Evolutionary conservation across 257 asterid genomes (phyloP).

Genomic region (Rauvolfia tetraphylla): DNA sequence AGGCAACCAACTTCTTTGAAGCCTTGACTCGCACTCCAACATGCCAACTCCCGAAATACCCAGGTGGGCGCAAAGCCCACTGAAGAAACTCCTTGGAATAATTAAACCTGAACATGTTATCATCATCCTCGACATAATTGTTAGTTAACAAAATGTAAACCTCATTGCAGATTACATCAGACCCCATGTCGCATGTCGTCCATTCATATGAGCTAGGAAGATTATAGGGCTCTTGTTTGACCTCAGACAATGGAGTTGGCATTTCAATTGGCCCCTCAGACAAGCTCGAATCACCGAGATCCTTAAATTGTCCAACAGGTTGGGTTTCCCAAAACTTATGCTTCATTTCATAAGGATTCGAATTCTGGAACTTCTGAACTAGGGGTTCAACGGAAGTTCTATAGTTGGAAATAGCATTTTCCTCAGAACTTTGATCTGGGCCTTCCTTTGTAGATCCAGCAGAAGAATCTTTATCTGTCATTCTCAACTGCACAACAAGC

Average conservation of each 20-base stretch:
- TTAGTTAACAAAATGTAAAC: slow-evolving; percentile 62
- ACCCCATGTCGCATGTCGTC: slow-evolving; percentile 73
- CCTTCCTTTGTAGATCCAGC: slow-evolving; percentile 36
- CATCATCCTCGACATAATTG: slow-evolving; percentile 82
- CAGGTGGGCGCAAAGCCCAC: slow-evolving; percentile 91
- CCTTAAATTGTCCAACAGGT: slow-evolving; percentile 89
- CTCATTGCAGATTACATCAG: slow-evolving; percentile 69
- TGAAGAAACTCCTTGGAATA: slow-evolving; percentile 83
- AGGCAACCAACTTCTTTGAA: slow-evolving; percentile 79
- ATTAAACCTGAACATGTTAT: slow-evolving; percentile 80
- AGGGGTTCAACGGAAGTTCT: slow-evolving; percentile 30
- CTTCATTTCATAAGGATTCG: slow-evolving; percentile 31
- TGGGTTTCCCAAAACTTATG: slow-evolving; percentile 95
- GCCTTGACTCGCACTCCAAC: slow-evolving; percentile 78
- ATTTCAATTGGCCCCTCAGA: slow-evolving; percentile 83
- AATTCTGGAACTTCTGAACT: slow-evolving; percentile 37
- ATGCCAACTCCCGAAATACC: slow-evolving; percentile 71
- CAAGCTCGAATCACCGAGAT: slow-evolving; percentile 58
- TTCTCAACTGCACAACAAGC: slow-evolving; percentile 13
- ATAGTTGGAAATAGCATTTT: slow-evolving; percentile 27
- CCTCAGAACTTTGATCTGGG: slow-evolving; percentile 31
- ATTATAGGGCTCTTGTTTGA: slow-evolving; percentile 82
- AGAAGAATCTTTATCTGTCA: slow-evolving; percentile 38
- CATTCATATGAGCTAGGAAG: slow-evolving; percentile 82
- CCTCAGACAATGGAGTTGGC: slow-evolving; percentile 67